Evolutionary conservation across 768 basidiomycete species (phyloP).

Genomic region (Suillus ampliporus): DNA sequence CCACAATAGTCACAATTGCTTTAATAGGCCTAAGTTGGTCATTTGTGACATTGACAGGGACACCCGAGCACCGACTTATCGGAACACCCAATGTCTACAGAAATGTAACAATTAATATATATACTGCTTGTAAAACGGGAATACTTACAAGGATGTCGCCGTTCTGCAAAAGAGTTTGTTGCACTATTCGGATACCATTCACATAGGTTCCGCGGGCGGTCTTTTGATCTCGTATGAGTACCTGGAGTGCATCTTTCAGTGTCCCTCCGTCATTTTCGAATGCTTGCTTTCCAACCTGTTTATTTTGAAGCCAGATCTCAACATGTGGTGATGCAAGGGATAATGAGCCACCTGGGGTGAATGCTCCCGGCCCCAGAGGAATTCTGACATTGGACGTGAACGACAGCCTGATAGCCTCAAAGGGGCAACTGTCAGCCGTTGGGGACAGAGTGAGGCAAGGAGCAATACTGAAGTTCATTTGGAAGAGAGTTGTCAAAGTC

Average conservation of each 20-base stretch:
- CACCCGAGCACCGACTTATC: slow-evolving; percentile 44
- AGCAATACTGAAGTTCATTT: slow-evolving; percentile 32
- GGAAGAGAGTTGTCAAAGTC: background rate
- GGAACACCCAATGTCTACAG: slow-evolving; percentile 47
- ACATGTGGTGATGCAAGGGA: slow-evolving; percentile 50
- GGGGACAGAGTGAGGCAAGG: slow-evolving; percentile 43
- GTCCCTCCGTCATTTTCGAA: slow-evolving; percentile 5
- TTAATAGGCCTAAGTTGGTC: slow-evolving; percentile 53
- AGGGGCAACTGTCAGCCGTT: slow-evolving; percentile 43
- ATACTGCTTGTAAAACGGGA: background rate
- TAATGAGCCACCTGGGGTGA: slow-evolving; percentile 38
- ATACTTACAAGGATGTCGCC: slow-evolving; percentile 52
- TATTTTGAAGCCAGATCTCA: slow-evolving; percentile 51
- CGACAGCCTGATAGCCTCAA: slow-evolving; percentile 42
- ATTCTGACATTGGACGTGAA: slow-evolving; percentile 37
- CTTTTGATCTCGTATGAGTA: slow-evolving; percentile 52
- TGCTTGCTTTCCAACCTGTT: slow-evolving; percentile 39
- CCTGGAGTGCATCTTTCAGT: slow-evolving; percentile 34
- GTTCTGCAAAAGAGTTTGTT: slow-evolving; percentile 42
- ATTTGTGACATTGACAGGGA: slow-evolving; percentile 45
- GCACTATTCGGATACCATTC: slow-evolving; percentile 47
- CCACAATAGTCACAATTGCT: slow-evolving; percentile 44
- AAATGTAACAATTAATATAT: slow-evolving; percentile 16
- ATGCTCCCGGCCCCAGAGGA: slow-evolving; percentile 40
- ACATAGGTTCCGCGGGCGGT: slow-evolving; percentile 55